Conservation (phyloP, 139 green algal species). For the Tetradesmus obliquus region DNA sequence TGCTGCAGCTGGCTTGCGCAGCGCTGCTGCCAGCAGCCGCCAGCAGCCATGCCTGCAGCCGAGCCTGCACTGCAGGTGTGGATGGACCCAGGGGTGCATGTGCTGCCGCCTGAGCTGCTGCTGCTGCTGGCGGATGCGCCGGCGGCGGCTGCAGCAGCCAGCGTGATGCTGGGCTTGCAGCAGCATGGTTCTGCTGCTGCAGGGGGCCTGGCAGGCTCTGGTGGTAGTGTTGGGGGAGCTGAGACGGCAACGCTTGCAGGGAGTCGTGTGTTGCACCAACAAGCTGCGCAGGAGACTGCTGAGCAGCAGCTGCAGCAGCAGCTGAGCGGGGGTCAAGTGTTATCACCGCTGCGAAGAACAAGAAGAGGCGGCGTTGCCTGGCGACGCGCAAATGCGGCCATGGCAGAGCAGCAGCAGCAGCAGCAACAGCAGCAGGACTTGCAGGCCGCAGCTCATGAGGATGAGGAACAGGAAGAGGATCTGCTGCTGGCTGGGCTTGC, state of each 20-base stretch:
- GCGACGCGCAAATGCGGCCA: too few relatives aligned
- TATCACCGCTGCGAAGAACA: too few relatives aligned
- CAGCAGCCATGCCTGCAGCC: not conserved
- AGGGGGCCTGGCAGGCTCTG: not conserved
- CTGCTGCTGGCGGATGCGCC: conserved; percentile 20
- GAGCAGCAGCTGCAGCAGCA: not conserved
- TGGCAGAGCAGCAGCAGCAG: not conserved
- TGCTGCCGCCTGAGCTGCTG: conserved; percentile 24
- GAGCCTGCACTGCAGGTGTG: conserved; percentile 11
- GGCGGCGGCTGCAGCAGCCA: conserved; percentile 16
- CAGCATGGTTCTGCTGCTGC: not conserved
- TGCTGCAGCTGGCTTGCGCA: not conserved
- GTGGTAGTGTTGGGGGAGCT: not conserved
- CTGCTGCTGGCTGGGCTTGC: not conserved
- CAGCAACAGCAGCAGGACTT: not conserved
- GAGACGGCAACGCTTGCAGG: not conserved
- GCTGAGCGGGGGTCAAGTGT: too few relatives aligned
- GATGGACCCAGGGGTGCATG: conserved; percentile 31
- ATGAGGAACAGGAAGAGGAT: not conserved
- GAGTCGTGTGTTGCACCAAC: not conserved
- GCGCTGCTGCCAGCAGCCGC: not conserved
- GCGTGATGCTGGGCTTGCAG: conserved; percentile 14
- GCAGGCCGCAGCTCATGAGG: not conserved
- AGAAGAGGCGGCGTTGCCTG: too few relatives aligned
- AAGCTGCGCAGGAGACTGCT: not conserved